Base-by-base conservation (phyloP, 2,329 filamentous ascomycete genomes). In the Knoxdaviesia capensis region DNA sequence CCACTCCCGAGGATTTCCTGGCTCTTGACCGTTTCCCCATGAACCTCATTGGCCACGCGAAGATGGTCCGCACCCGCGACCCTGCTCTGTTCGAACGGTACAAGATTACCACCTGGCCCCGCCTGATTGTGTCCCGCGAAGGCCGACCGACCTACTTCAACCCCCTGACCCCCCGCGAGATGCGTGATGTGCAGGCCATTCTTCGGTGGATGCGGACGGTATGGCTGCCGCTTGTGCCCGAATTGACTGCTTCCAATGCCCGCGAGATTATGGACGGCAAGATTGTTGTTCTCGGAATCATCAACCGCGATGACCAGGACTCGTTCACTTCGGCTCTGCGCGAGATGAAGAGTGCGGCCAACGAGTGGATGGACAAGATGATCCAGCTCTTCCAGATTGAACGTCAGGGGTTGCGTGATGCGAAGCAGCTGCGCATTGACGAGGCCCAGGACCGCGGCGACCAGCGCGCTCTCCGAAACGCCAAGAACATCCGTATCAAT, bases 311-410 rank as follows among this genome's bases (percentile, higher is more conserved):
- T 34, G 76, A 87, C 46, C 66, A 78, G 34, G 82, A 88, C 44
- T 77, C 85, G 34, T 94, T 94, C 56, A 63, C 74, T 41, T 68
- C 70, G 44, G 81, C 83, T 30, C 81, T 83, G 57, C 77, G 80
- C 33, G 92, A 98, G 61, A 77, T 98, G 62, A 96, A 96, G 71
- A 88, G 80, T 49, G 90, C 90, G 1, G 90, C 90, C 6, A 71
- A 87, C 46, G 90, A 96, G 58, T 98, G 90, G 87, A 94, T 96
- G 73, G 88, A 96, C 58, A 90, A 92, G 62, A 84, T 94, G 59
- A 80, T 84, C 11, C 78, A 88, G 50, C 70, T 85, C 35, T 94
- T 94, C 67, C 84, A 94, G 57, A 74, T 92, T 10, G 88, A 96
- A 60, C 71, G 88, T 44, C 85, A 94, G 62, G 90, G 94, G 58